These are phyloP conservation scores for Massospora cicadina DNA, from an alignment of 371 early-diverging fungal genomes.

Conservation along the genomic window DNA sequence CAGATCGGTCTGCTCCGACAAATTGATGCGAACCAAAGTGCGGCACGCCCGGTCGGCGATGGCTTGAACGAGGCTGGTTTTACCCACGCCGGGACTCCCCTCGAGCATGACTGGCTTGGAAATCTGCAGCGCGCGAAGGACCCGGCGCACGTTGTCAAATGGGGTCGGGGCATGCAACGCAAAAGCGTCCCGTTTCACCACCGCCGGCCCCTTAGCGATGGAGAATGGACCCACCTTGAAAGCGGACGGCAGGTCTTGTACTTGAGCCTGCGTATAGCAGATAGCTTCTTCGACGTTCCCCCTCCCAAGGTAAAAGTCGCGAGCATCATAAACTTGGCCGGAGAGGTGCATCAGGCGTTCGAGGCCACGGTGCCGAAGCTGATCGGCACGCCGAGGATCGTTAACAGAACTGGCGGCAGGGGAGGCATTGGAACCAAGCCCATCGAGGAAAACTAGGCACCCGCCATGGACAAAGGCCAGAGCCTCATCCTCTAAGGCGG, in stretches of 20 bases:
- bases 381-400: slow-evolving; percentile 24
- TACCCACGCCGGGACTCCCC: slow-evolving; percentile 96
- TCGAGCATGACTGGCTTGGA: slow-evolving; percentile 91
- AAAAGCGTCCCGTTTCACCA: slow-evolving; percentile 39
- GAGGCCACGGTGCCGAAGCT: slow-evolving; percentile 31
- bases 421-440: slow-evolving; percentile 77
- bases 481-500: slow-evolving; percentile 11
- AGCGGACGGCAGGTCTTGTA: slow-evolving; percentile 20
- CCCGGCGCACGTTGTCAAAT: slow-evolving; percentile 67
- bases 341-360: slow-evolving; percentile 17
- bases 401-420: slow-evolving; percentile 40
- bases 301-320: slow-evolving; percentile 13
- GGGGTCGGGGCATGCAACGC: slow-evolving; percentile 82
- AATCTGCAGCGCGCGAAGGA: slow-evolving; percentile 87
- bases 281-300: slow-evolving; percentile 24
- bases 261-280: slow-evolving; percentile 22
- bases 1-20: slow-evolving; percentile 98
- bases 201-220: slow-evolving; percentile 39
- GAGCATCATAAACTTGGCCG: slow-evolving; percentile 8
- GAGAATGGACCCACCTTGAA: slow-evolving; percentile 63
- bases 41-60: slow-evolving; percentile 71
- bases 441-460: slow-evolving; percentile 81
- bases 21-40: slow-evolving; percentile 86
- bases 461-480: slow-evolving; percentile 85
- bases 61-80: slow-evolving; percentile 84